phyloP scores from a whole-genome alignment of 2,329 filamentous ascomycete species.

The Endoconidiophora polonica region DNA sequence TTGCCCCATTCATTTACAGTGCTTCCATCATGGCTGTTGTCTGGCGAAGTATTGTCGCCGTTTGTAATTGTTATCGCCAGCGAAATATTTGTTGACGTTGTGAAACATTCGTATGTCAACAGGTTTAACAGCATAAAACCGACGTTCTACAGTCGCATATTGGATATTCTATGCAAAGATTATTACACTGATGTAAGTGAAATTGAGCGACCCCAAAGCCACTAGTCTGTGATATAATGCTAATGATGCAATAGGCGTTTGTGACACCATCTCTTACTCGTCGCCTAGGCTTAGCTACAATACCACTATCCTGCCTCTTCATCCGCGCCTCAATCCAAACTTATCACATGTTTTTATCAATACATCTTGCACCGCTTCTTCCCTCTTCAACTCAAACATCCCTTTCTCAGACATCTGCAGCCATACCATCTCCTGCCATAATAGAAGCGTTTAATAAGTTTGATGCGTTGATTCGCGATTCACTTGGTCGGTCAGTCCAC shows the following conservation, averaged over 20 bases:
- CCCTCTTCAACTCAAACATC: conserved; percentile 48
- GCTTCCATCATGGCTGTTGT: conserved; percentile 59
- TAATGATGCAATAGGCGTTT: conserved; percentile 47
- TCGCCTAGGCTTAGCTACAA: conserved; percentile 74
- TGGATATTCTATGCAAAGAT: conserved; percentile 90
- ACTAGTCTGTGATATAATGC: background rate
- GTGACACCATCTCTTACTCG: conserved; percentile 78
- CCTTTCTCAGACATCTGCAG: conserved; percentile 44
- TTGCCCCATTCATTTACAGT: conserved; percentile 83
- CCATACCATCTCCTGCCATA: conserved; percentile 50
- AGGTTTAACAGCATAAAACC: conserved; percentile 98
- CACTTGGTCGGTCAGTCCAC: conserved; percentile 58
- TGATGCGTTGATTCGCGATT: conserved; percentile 57
- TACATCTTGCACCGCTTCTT: conserved; percentile 61
- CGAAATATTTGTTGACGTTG: conserved; percentile 90
- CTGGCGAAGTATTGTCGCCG: conserved; percentile 76
- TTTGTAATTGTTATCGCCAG: conserved; percentile 89
- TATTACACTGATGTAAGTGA: conserved; percentile 76
- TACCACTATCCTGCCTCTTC: conserved; percentile 86
- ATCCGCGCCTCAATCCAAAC: conserved; percentile 89
- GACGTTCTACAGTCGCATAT: conserved; percentile 69
- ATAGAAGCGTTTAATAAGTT: conserved; percentile 64
- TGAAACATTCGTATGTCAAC: conserved; percentile 94
- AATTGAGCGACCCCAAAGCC: background rate
- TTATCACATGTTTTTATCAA: conserved; percentile 94